These are phyloP conservation scores for Arthroderma sp. DNA, from an alignment of 2,329 filamentous ascomycete species.

Conservation along the genomic window DNA sequence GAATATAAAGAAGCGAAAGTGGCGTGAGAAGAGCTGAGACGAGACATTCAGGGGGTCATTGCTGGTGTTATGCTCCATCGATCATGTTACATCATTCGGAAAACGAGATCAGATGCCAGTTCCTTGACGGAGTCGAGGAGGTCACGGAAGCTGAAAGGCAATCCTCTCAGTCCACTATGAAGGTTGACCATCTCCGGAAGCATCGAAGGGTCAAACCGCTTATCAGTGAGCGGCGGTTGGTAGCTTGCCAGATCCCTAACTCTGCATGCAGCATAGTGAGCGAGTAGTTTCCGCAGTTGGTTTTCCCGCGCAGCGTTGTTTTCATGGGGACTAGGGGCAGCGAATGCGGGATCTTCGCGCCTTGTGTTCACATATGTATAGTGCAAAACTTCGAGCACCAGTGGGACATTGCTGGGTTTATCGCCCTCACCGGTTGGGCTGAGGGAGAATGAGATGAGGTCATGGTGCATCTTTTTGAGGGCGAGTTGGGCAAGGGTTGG, in stretches of 20 bases:
- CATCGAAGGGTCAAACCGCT: conserved; percentile 13
- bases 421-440: conserved; percentile 1
- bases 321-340: conserved; percentile 20
- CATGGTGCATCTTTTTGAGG: conserved; percentile 27
- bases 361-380: conserved; percentile 29
- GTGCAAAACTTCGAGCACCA: conserved; percentile 26
- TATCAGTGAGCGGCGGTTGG: conserved; percentile 10
- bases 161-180: neutral
- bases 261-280: conserved; percentile 29
- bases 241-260: conserved; percentile 26
- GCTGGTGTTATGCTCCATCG: neutral
- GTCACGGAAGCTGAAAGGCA: conserved; percentile 19
- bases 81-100: conserved; percentile 24
- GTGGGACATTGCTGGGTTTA: conserved; percentile 19
- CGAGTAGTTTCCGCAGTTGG: conserved; percentile 27
- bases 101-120: conserved; percentile 30
- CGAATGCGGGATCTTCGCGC: conserved; percentile 25
- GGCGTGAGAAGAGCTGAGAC: neutral
- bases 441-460: conserved; percentile 23
- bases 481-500: conserved; percentile 27
- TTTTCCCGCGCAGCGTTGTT: conserved; percentile 22
- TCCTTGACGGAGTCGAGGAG: conserved; percentile 26
- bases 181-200: conserved; percentile 3
- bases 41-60: neutral
- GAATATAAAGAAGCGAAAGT: neutral